A percentile compares a stretch with the other conserved stretches of the same genome.
These are phyloP conservation scores for Laguncularia racemosa DNA, from an alignment of 345 rosid genomes.

Conservation along the genomic window DNA sequence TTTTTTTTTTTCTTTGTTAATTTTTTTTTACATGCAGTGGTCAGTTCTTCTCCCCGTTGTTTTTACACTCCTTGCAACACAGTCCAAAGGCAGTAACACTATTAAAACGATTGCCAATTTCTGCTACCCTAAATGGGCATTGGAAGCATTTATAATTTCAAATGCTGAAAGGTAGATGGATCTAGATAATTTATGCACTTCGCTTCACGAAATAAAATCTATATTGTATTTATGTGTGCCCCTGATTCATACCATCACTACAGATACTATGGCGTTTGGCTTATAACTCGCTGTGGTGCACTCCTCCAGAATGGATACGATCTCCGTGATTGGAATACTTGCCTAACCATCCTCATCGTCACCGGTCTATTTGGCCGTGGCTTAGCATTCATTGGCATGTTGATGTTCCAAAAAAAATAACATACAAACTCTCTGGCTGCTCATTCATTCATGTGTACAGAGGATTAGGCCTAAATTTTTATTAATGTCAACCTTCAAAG, in stretches of 20 bases:
- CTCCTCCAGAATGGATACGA: constrained; percentile 49
- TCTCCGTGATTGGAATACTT: constrained; percentile 51
- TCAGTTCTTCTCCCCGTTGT: constrained; percentile 96
- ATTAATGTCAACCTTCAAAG: no score
- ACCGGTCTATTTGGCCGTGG: constrained; percentile 43
- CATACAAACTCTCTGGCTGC: background rate
- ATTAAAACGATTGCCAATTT: constrained; percentile 38
- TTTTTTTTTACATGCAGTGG: constrained; percentile 44
- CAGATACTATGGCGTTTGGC: constrained; percentile 90
- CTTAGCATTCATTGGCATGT: constrained; percentile 58
- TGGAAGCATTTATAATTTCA: constrained; percentile 74
- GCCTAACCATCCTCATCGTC: constrained; percentile 51
- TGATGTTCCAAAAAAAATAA: constrained; percentile 69
- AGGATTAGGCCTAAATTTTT: no score
- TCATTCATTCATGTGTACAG: no score
- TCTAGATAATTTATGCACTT: background rate
- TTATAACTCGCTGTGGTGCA: constrained; percentile 78
- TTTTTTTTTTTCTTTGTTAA: background rate
- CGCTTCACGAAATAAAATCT: no score
- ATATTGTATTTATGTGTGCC: no score
- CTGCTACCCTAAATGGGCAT: constrained; percentile 89
- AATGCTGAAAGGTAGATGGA: constrained; percentile 59
- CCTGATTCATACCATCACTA: background rate
- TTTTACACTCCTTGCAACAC: constrained; percentile 81
- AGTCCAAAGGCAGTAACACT: constrained; percentile 22